phyloP scores from a whole-genome alignment of 1,284 basidiomycete species.

The Naganishia sp. region DNA sequence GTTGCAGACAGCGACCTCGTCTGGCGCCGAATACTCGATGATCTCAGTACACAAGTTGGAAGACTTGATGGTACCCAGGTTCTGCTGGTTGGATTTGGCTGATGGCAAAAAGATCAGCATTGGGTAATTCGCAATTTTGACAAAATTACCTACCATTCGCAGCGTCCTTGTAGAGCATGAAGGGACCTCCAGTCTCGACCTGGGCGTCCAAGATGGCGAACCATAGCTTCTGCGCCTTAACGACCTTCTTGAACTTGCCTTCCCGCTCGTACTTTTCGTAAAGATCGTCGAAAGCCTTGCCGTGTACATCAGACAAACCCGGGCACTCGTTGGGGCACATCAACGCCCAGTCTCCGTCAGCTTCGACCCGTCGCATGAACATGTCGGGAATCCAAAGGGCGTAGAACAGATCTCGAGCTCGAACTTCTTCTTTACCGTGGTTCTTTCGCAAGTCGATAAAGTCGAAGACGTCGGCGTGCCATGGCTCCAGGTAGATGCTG shows the following conservation, averaged over 20 bases:
- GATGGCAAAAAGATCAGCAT: slow-evolving; percentile 1
- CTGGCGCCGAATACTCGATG: slow-evolving; percentile 96
- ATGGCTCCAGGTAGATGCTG: slow-evolving; percentile 88
- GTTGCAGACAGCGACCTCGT: slow-evolving; percentile 99
- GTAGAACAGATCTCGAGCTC: slow-evolving; percentile 97
- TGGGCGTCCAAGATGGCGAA: slow-evolving; percentile 96
- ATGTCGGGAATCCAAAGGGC: slow-evolving; percentile 98
- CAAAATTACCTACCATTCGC: slow-evolving; percentile 65
- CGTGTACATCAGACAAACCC: slow-evolving; percentile 84
- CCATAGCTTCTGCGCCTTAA: slow-evolving; percentile 98
- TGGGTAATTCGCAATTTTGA: neutral
- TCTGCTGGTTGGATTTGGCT: slow-evolving; percentile 98
- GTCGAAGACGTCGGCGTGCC: slow-evolving; percentile 97
- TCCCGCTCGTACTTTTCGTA: slow-evolving; percentile 90
- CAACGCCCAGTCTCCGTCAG: slow-evolving; percentile 86
- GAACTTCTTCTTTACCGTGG: slow-evolving; percentile 97
- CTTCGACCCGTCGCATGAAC: slow-evolving; percentile 94
- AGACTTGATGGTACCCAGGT: slow-evolving; percentile 98
- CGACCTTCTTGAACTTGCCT: slow-evolving; percentile 80
- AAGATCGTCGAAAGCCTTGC: slow-evolving; percentile 86
- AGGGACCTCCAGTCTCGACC: slow-evolving; percentile 96
- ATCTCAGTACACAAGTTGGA: slow-evolving; percentile 99
- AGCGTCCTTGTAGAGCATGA: slow-evolving; percentile 97
- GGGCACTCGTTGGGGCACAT: slow-evolving; percentile 99
- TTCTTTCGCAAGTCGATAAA: slow-evolving; percentile 99